phyloP scores from a whole-genome alignment of 495 filamentous ascomycete species.

The Aspergillus indologenus region DNA sequence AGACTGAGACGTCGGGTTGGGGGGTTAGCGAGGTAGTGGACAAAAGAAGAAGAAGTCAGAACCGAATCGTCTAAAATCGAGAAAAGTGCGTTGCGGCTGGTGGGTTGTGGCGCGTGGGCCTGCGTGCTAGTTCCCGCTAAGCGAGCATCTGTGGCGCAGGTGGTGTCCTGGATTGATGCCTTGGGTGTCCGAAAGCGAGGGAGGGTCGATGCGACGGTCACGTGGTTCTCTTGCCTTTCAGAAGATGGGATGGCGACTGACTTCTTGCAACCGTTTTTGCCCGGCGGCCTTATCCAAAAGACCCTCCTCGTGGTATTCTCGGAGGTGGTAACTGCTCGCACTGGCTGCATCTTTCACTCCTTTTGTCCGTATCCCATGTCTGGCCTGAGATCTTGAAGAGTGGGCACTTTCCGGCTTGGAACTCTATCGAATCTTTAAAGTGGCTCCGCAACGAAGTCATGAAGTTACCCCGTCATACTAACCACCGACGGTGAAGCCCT shows the following conservation, averaged over 20 bases:
- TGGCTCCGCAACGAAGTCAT: slow-evolving; percentile 41
- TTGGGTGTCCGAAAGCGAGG: not conserved
- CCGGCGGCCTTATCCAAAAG: slow-evolving; percentile 35
- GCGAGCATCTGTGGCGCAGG: slow-evolving; percentile 35
- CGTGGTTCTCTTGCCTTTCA: slow-evolving; percentile 31
- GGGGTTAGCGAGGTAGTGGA: slow-evolving; percentile 28
- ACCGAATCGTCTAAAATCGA: slow-evolving; percentile 14
- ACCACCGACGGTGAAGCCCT: slow-evolving; percentile 45
- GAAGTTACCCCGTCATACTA: slow-evolving; percentile 44
- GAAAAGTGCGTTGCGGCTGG: slow-evolving; percentile 45
- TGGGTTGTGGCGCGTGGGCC: slow-evolving; percentile 32
- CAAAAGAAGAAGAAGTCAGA: slow-evolving; percentile 31
- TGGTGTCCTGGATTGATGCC: slow-evolving; percentile 5
- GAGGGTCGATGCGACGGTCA: slow-evolving; percentile 14
- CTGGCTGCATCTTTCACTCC: not conserved
- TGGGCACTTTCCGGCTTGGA: slow-evolving; percentile 19
- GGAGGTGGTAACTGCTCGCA: not conserved
- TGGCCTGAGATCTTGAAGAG: slow-evolving; percentile 8
- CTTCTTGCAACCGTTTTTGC: slow-evolving; percentile 13
- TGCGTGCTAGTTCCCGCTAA: slow-evolving; percentile 24
- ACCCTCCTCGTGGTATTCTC: slow-evolving; percentile 30
- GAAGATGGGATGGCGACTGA: slow-evolving; percentile 26
- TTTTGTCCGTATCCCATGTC: slow-evolving; percentile 1
- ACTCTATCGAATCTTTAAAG: slow-evolving; percentile 22
- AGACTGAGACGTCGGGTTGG: slow-evolving; percentile 79